Conservation (phyloP, 331 rosid species). For the Quercus tomentella region DNA sequence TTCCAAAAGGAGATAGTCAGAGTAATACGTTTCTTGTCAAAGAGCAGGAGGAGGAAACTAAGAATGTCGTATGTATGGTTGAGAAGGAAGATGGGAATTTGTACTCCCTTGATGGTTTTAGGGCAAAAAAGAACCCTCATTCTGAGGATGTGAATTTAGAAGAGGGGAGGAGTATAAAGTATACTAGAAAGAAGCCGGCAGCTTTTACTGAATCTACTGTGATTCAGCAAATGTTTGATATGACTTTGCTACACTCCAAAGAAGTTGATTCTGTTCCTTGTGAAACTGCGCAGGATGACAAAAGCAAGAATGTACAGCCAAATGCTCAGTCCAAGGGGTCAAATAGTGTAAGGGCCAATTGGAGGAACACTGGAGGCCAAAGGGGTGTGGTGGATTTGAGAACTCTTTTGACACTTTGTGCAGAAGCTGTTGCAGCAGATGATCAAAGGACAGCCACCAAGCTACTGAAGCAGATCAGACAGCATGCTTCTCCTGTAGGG, state of each 20-base stretch:
- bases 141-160: slow-evolving; percentile 7
- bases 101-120: background rate
- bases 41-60: slow-evolving; percentile 11
- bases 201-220: slow-evolving; percentile 19
- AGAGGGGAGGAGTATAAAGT: slow-evolving; percentile 3
- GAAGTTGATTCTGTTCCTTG: slow-evolving; percentile 9
- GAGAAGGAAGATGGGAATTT: slow-evolving; percentile 1
- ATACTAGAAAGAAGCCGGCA: slow-evolving; percentile 11
- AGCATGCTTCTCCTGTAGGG: slow-evolving; percentile 23
- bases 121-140: slow-evolving; percentile 27
- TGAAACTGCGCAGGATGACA: slow-evolving; percentile 11
- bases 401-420: slow-evolving; percentile 31
- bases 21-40: background rate
- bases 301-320: slow-evolving; percentile 3
- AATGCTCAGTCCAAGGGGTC: slow-evolving; percentile 21
- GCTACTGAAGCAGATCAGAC: slow-evolving; percentile 29
- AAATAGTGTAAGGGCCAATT: slow-evolving; percentile 10
- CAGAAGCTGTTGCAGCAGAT: slow-evolving; percentile 26
- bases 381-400: slow-evolving; percentile 30
- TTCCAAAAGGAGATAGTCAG: slow-evolving; percentile 19
- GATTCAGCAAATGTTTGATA: slow-evolving; percentile 30
- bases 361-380: slow-evolving; percentile 25
- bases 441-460: slow-evolving; percentile 10
- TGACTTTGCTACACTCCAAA: slow-evolving; percentile 7
- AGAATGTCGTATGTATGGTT: slow-evolving; percentile 3